Percentiles rank a stretch among this genome's conserved stretches.
Evolutionary conservation across 75 land plant genomes (phyloP).

Genomic region (Picea sitchensis): DNA sequence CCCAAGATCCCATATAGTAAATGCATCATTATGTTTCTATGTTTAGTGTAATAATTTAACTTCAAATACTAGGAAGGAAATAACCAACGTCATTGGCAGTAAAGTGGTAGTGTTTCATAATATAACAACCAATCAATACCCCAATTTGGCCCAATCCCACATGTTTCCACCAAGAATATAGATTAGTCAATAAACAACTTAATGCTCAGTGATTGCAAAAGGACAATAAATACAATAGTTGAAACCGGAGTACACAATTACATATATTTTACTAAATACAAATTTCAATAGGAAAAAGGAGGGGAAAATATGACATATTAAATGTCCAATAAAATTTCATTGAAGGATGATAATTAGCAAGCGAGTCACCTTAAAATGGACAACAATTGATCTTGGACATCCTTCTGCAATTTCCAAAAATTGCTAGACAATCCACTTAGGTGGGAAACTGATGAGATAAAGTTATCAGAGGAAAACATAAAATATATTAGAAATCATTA

Average conservation of each 20-base stretch:
- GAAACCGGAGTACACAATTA: background rate
- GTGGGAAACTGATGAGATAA: conserved; percentile 31
- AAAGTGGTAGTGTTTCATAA: conserved; percentile 43
- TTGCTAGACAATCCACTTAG: conserved; percentile 38
- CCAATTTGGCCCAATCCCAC: conserved; percentile 48
- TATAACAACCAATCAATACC: conserved; percentile 45
- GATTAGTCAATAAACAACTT: background rate
- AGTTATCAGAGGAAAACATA: background rate
- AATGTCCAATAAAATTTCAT: background rate
- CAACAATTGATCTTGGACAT: conserved; percentile 34
- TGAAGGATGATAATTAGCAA: too few species aligned
- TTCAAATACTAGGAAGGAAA: too few species aligned
- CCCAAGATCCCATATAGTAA: too few species aligned
- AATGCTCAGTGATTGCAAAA: background rate
- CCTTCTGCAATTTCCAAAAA: conserved; percentile 46
- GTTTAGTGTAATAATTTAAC: background rate
- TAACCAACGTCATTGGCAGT: conserved; percentile 41
- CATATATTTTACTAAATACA: background rate
- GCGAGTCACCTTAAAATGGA: conserved; percentile 34
- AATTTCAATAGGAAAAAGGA: background rate
- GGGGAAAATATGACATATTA: background rate
- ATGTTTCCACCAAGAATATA: conserved; percentile 6
- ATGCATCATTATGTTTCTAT: too few species aligned
- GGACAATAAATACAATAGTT: background rate
- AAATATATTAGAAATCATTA: background rate